phyloP scores from a whole-genome alignment of 805 yeast species.

The Cyberlindnera americana region DNA sequence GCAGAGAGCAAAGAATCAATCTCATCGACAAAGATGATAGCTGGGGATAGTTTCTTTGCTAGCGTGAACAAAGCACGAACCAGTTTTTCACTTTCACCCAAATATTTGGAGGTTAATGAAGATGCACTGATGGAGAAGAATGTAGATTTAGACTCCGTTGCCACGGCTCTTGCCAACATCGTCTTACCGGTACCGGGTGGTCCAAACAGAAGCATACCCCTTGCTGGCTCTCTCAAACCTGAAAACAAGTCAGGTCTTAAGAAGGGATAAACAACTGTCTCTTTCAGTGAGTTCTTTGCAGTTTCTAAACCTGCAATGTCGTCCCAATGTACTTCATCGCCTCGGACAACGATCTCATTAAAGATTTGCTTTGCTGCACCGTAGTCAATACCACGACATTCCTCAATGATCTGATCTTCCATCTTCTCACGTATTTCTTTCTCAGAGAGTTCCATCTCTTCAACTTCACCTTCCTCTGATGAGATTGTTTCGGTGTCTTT shows the following conservation, averaged over 20 bases:
- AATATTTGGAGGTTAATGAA: slow-evolving; percentile 71
- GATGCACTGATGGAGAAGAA: slow-evolving; percentile 92
- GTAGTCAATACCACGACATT: slow-evolving; percentile 67
- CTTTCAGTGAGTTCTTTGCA: slow-evolving; percentile 87
- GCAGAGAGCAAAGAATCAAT: slow-evolving; percentile 86
- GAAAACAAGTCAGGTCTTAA: slow-evolving; percentile 88
- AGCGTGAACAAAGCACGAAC: slow-evolving; percentile 84
- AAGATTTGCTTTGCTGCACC: slow-evolving; percentile 78
- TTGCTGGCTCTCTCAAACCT: slow-evolving; percentile 91
- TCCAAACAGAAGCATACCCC: slow-evolving; percentile 95
- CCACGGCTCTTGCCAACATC: slow-evolving; percentile 96
- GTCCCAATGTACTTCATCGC: slow-evolving; percentile 94
- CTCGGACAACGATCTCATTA: slow-evolving; percentile 84
- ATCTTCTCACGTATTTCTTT: slow-evolving; percentile 28
- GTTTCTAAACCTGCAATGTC: slow-evolving; percentile 90
- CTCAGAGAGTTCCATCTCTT: slow-evolving; percentile 26
- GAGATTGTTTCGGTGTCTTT: slow-evolving; percentile 27
- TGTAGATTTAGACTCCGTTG: slow-evolving; percentile 92
- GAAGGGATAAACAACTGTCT: slow-evolving; percentile 95
- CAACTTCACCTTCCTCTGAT: slow-evolving; percentile 18
- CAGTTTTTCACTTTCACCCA: slow-evolving; percentile 90
- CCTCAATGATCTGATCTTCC: slow-evolving; percentile 30
- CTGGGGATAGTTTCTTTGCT: slow-evolving; percentile 85
- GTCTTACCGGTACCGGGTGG: slow-evolving; percentile 99
- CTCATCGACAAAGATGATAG: slow-evolving; percentile 94